Evolutionary conservation across 441 rosid genomes (phyloP).

Genomic region (Manihot esculenta): DNA sequence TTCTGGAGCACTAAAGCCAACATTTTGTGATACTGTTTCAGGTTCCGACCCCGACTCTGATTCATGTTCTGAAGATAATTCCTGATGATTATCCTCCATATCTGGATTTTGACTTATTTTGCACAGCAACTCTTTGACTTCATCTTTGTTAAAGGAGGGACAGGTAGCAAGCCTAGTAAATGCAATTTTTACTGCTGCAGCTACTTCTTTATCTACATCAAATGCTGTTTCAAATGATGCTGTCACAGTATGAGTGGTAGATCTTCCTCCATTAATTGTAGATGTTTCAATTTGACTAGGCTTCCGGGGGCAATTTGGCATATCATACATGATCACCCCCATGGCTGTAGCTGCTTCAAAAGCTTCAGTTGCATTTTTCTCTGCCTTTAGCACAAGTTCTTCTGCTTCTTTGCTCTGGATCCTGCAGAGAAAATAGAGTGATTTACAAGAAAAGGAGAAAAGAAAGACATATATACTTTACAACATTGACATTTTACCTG

Average conservation of each 20-base stretch:
- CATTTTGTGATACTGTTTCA: slow-evolving; percentile 33
- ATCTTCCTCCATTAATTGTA: slow-evolving; percentile 44
- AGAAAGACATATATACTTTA: neutral
- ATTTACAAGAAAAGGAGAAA: slow-evolving; percentile 9
- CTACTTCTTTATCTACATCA: slow-evolving; percentile 92
- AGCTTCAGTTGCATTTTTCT: slow-evolving; percentile 75
- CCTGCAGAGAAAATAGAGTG: slow-evolving; percentile 37
- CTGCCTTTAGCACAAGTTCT: slow-evolving; percentile 51
- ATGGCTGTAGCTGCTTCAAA: slow-evolving; percentile 78
- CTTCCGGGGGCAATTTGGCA: slow-evolving; percentile 63
- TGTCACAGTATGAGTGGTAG: slow-evolving; percentile 67
- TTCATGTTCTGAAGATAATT: slow-evolving; percentile 49
- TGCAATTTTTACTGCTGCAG: slow-evolving; percentile 82
- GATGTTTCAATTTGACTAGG: slow-evolving; percentile 52
- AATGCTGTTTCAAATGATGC: slow-evolving; percentile 90
- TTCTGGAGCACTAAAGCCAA: slow-evolving; percentile 30
- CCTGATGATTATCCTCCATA: slow-evolving; percentile 35
- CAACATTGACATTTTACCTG: slow-evolving; percentile 42
- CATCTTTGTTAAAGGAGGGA: slow-evolving; percentile 59
- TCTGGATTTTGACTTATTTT: slow-evolving; percentile 82
- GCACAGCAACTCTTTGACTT: slow-evolving; percentile 61
- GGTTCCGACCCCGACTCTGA: slow-evolving; percentile 57
- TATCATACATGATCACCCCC: slow-evolving; percentile 87
- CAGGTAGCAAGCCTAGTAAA: slow-evolving; percentile 60
- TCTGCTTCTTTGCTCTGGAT: slow-evolving; percentile 78